Conservation (phyloP, 495 filamentous ascomycete species). For the Neurospora sp. region DNA sequence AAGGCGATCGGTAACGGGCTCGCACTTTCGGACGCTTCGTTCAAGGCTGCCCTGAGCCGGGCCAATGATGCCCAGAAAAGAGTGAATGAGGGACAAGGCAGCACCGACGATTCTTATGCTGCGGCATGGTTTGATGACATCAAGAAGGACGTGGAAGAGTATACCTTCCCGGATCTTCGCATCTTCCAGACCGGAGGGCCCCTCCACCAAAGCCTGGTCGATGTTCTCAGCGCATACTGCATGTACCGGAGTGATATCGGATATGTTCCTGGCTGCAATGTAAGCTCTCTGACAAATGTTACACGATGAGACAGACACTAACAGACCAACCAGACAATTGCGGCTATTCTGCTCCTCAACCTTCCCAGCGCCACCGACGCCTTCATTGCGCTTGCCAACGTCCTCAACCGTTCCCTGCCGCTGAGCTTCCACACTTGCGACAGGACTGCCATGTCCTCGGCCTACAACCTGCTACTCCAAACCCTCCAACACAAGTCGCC, state of each 20-base stretch:
- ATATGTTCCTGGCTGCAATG: conserved; percentile 78
- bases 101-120: conserved; percentile 35
- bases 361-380: conserved; percentile 58
- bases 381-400: conserved; percentile 80
- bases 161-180: conserved; percentile 69
- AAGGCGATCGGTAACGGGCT: conserved; percentile 86
- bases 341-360: conserved; percentile 77
- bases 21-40: conserved; percentile 63
- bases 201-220: conserved; percentile 61
- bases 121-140: conserved; percentile 57
- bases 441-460: conserved; percentile 56
- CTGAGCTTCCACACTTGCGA: conserved; percentile 81
- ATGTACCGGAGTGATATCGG: conserved; percentile 95
- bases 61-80: conserved; percentile 56
- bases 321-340: conserved; percentile 51
- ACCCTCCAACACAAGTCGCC: conserved; percentile 65
- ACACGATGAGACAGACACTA: conserved; percentile 6
- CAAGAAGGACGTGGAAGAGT: conserved; percentile 51
- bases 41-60: conserved; percentile 64
- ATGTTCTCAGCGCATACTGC: conserved; percentile 79
- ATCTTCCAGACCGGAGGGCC: conserved; percentile 75
- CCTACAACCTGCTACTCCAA: conserved; percentile 60
- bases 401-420: conserved; percentile 79
- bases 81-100: conserved; percentile 30
- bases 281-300: conserved; percentile 28